Evolutionary conservation across 2,329 filamentous ascomycete species (phyloP), one percentile per base, ranked within the genome.

Genomic region (Fusarium neocosmosporiellum): DNA sequence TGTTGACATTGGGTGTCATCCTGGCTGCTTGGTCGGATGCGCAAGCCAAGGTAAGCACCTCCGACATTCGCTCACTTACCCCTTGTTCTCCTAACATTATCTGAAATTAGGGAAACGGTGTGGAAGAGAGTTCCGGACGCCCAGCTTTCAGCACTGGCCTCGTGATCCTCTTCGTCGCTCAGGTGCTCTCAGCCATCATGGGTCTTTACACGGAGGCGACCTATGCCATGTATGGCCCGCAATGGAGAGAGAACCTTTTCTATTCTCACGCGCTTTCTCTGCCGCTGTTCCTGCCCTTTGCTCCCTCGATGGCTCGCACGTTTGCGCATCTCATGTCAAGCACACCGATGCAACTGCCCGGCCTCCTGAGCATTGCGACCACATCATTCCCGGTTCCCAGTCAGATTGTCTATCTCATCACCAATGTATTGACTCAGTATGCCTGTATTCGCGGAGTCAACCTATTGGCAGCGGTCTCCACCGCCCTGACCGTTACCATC

Each of bases 371-470:
- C 53, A 36, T 70, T 8, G 36, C 59, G 18, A 60, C 61, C 13
- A 57, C 67, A 5, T 64, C 68, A 7, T 66, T 67, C 24, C 65
- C 66, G 8, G 46, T 92, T 18, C 93, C 94, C 9, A 91, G 89
- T 74, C 93, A 95, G 77, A 83, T 96, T 20, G 86, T 91, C 36
- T 94, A 91, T 78, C 86, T 97, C 18, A 84, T 87, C 2, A 87
- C 93, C 70, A 97, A 97, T 77, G 94, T 97, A 0, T 80, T 97
- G 57, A 98, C 96, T 4, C 96, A 99, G 82, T 94, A 98, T 78
- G 89, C 95, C 27, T 99, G 96, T 81, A 98, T 99, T 72, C 93
- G 95, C 4, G 96, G 96, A 2, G 96, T 99, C 65, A 98, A 98
- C 76, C 88, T 98, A n/a, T 87, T 99, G 6, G 95, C 94, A 2